phyloP scores from a whole-genome alignment of 768 basidiomycete genomes.

The Lentinula sp. region DNA sequence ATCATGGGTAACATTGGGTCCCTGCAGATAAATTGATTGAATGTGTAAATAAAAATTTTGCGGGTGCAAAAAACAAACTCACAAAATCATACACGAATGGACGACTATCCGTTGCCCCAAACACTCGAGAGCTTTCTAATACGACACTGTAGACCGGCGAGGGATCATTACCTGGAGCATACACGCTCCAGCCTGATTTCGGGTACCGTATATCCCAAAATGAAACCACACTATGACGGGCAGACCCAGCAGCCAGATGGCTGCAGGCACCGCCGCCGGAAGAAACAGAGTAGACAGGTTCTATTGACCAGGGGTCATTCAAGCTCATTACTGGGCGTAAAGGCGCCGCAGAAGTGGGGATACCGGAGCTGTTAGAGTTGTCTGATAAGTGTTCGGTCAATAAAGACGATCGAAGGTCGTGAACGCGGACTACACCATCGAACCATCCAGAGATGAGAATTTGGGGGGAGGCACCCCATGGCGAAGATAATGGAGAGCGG shows the following conservation, averaged over 20 bases:
- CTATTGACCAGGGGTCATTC: conserved; percentile 61
- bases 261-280: conserved; percentile 64
- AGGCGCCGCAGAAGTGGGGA: conserved; percentile 18
- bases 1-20: conserved; percentile 46
- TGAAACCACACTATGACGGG: conserved; percentile 70
- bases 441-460: conserved; percentile 79
- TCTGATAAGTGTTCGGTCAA: neutral
- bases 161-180: conserved; percentile 72
- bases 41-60: neutral
- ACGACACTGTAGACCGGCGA: conserved; percentile 74
- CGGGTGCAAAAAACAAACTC: conserved; percentile 15
- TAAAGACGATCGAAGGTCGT: conserved; percentile 60
- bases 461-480: conserved; percentile 67
- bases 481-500: conserved; percentile 51
- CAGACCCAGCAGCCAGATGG: conserved; percentile 71
- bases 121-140: conserved; percentile 73
- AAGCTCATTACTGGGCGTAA: conserved; percentile 57
- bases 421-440: conserved; percentile 66
- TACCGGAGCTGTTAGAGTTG: conserved; percentile 3
- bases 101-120: conserved; percentile 71
- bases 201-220: conserved; percentile 78
- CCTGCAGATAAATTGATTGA: conserved; percentile 23
- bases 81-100: conserved; percentile 78
- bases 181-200: conserved; percentile 62
- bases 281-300: conserved; percentile 72